These are phyloP conservation scores for Fusarium mangiferae DNA, from an alignment of 2,329 filamentous ascomycete genomes.

Conservation along the genomic window DNA sequence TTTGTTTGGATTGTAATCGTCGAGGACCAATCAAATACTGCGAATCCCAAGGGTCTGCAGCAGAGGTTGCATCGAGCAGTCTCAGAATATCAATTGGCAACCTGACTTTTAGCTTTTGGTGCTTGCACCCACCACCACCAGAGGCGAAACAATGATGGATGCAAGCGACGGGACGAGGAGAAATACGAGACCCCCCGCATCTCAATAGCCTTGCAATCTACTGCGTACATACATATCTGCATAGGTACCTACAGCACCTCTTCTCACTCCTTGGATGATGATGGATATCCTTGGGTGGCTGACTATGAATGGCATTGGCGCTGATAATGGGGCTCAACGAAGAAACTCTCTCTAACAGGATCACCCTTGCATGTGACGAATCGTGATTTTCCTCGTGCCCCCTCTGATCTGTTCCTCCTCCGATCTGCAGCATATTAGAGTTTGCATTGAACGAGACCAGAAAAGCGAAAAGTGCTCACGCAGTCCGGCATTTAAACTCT, in stretches of 20 bases:
- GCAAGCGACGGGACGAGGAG: neutral
- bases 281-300: neutral
- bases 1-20: slow-evolving; percentile 38
- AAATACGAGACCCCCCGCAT: slow-evolving; percentile 6
- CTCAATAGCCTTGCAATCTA: neutral
- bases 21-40: slow-evolving; percentile 37
- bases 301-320: neutral
- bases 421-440: neutral
- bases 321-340: slow-evolving; percentile 8
- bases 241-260: neutral
- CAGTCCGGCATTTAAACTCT: neutral
- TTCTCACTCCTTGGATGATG: neutral
- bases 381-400: neutral
- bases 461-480: neutral
- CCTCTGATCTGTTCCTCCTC: neutral
- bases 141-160: neutral
- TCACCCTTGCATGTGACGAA: slow-evolving; percentile 20
- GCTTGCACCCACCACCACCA: slow-evolving; percentile 9
- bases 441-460: neutral
- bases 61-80: slow-evolving; percentile 4
- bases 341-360: slow-evolving; percentile 1
- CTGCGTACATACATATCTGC: neutral
- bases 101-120: slow-evolving; percentile 1
- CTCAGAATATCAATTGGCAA: slow-evolving; percentile 4
- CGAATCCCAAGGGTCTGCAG: slow-evolving; percentile 8